A percentile compares a stretch with the other conserved stretches of the same genome.
phyloP scores from a whole-genome alignment of 768 basidiomycete genomes.

The Auricularia heimuer region DNA sequence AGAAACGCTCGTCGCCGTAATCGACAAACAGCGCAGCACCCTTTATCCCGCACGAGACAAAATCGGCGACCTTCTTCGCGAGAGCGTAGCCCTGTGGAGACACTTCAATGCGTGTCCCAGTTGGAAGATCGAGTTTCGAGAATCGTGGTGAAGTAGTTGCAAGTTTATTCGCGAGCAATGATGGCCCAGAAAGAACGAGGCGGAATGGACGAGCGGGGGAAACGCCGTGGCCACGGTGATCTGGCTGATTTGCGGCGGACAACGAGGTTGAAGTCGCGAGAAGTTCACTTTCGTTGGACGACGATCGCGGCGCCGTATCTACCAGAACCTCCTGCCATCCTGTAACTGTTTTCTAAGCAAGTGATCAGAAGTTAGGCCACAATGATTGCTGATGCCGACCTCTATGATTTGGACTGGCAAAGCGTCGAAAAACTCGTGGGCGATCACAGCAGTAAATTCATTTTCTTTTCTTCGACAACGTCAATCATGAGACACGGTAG shows the following conservation, averaged over 20 bases:
- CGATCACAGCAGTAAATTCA: constrained; percentile 74
- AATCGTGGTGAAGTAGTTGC: constrained; percentile 56
- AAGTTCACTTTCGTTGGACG: not conserved
- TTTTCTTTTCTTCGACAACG: constrained; percentile 13
- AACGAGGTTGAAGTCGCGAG: not conserved
- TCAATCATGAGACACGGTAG: constrained; percentile 2
- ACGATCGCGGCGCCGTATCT: constrained; percentile 23
- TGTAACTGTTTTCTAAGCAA: constrained; percentile 52
- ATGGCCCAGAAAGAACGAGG: constrained; percentile 39
- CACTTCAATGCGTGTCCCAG: constrained; percentile 73
- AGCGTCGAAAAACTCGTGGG: constrained; percentile 98
- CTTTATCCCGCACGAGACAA: constrained; percentile 32
- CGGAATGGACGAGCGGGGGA: constrained; percentile 29
- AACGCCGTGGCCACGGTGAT: not conserved
- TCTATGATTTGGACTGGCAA: constrained; percentile 85
- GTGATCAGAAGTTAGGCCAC: not conserved
- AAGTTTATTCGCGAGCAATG: not conserved
- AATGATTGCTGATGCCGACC: constrained; percentile 30
- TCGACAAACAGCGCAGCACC: constrained; percentile 72
- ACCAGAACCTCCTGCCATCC: constrained; percentile 87
- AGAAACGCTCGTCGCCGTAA: constrained; percentile 69
- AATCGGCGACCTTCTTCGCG: constrained; percentile 55
- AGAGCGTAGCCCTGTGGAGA: constrained; percentile 60
- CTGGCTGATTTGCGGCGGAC: too few species aligned
- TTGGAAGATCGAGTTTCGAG: constrained; percentile 36